These are phyloP conservation scores for Ustilago lituana DNA, from an alignment of 1,284 basidiomycete species.

Conservation along the genomic window DNA sequence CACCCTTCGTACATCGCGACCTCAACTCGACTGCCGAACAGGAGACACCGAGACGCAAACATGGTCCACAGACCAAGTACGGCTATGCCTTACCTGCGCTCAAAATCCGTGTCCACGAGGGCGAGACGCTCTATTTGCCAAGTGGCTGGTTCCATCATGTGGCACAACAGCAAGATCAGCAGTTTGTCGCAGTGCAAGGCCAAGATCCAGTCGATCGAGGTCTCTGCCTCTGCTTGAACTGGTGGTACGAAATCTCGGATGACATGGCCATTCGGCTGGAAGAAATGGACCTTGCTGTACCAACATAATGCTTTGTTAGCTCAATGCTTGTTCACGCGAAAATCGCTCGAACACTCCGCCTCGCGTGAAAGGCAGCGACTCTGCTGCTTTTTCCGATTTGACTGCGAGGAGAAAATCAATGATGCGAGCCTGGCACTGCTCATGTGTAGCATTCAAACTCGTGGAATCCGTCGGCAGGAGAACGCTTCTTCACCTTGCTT, in stretches of 20 bases:
- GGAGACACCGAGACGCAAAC: background rate
- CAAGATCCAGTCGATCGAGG: slow-evolving; percentile 21
- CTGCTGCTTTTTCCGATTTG: no score
- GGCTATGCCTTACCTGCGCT: slow-evolving; percentile 51
- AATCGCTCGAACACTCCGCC: no score
- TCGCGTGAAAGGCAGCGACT: no score
- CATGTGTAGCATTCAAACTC: no score
- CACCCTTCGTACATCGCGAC: slow-evolving; percentile 35
- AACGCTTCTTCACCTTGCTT: no score
- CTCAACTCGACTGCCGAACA: slow-evolving; percentile 5
- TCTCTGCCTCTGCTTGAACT: slow-evolving; percentile 59
- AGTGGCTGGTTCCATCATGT: slow-evolving; percentile 63
- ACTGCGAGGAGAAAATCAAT: no score
- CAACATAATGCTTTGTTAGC: background rate
- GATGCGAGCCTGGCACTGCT: no score
- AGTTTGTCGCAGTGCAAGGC: slow-evolving; percentile 7
- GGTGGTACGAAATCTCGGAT: slow-evolving; percentile 61
- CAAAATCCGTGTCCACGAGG: slow-evolving; percentile 52
- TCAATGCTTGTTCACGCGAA: no score
- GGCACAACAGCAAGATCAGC: slow-evolving; percentile 51
- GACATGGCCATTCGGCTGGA: slow-evolving; percentile 37
- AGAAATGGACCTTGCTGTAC: slow-evolving; percentile 23
- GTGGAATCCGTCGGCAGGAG: no score
- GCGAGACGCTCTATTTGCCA: slow-evolving; percentile 59
- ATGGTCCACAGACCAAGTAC: slow-evolving; percentile 29